Conservation (phyloP, 805 yeast genomes). For the Danielia reshetovae region DNA sequence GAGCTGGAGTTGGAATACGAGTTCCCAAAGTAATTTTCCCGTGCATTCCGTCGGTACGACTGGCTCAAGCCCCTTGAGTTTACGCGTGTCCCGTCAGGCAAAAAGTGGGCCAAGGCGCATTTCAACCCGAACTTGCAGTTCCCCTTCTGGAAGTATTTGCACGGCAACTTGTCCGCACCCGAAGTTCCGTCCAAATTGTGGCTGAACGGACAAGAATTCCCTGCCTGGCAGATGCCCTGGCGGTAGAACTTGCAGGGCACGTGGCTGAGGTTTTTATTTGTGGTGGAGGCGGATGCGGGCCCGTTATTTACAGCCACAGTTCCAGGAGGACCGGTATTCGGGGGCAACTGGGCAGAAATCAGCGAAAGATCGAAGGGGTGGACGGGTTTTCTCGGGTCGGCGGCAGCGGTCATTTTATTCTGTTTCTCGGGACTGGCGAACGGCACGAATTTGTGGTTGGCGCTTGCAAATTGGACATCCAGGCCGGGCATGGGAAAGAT, state of each 20-base stretch:
- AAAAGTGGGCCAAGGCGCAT: slow-evolving; percentile 89
- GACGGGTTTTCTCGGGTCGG: background rate
- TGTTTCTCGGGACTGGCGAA: background rate
- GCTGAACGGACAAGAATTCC: slow-evolving; percentile 84
- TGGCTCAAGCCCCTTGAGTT: slow-evolving; percentile 38
- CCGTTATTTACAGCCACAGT: slow-evolving; percentile 7
- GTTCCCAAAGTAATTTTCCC: slow-evolving; percentile 1
- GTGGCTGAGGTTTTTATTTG: slow-evolving; percentile 65
- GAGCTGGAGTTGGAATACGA: no score
- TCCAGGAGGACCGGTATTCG: slow-evolving; percentile 17
- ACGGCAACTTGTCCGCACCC: slow-evolving; percentile 56
- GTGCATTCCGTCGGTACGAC: slow-evolving; percentile 7
- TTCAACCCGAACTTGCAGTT: slow-evolving; percentile 92
- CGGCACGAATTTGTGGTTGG: slow-evolving; percentile 3
- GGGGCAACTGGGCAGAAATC: slow-evolving; percentile 11
- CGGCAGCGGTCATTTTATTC: background rate
- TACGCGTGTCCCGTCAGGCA: slow-evolving; percentile 84
- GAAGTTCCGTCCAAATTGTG: slow-evolving; percentile 62
- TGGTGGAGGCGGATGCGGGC: slow-evolving; percentile 2
- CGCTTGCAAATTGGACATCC: slow-evolving; percentile 4
- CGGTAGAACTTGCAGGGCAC: slow-evolving; percentile 94
- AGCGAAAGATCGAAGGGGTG: slow-evolving; percentile 8
- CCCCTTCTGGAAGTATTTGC: slow-evolving; percentile 95
- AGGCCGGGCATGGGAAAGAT: slow-evolving; percentile 2
- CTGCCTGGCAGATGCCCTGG: slow-evolving; percentile 96